Percentiles rank a stretch among this genome's conserved stretches.
These are phyloP conservation scores for Penicillium sp. DNA, from an alignment of 2,329 filamentous ascomycete species.

Conservation along the genomic window DNA sequence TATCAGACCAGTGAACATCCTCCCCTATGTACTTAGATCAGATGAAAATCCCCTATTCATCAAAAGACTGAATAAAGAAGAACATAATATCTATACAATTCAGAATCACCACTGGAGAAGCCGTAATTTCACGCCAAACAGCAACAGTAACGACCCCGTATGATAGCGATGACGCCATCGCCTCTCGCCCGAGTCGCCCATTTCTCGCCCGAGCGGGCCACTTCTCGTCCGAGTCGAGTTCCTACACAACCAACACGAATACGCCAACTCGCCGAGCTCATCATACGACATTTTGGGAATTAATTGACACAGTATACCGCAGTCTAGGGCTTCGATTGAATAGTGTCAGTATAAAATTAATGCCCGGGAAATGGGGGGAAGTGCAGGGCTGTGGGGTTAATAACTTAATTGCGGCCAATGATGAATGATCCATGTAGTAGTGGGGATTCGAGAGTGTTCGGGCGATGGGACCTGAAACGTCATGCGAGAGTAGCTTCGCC, in stretches of 20 bases:
- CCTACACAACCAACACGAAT: background rate
- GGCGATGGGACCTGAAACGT: background rate
- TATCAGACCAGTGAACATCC: background rate
- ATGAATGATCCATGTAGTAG: background rate
- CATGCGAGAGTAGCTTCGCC: background rate
- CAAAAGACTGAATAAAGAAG: no score
- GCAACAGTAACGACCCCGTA: conserved; percentile 11
- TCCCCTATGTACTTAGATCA: background rate
- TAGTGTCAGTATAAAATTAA: background rate
- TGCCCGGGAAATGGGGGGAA: background rate
- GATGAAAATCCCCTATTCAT: no score
- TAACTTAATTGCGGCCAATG: background rate
- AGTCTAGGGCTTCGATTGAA: background rate
- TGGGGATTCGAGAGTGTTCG: background rate
- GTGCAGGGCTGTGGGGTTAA: conserved; percentile 3
- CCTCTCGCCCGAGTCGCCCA: conserved; percentile 18
- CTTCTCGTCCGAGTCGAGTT: conserved; percentile 17
- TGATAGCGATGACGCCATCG: conserved; percentile 13
- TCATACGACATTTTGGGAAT: background rate
- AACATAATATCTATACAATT: background rate
- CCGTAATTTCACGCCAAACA: background rate
- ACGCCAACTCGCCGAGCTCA: background rate
- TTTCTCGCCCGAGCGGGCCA: conserved; percentile 18
- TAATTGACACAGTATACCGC: background rate
- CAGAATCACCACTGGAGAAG: no score